A percentile compares a stretch with the other conserved stretches of the same genome.
Evolutionary conservation across 768 basidiomycete species (phyloP).

Genomic region (Coprinellus micaceus): DNA sequence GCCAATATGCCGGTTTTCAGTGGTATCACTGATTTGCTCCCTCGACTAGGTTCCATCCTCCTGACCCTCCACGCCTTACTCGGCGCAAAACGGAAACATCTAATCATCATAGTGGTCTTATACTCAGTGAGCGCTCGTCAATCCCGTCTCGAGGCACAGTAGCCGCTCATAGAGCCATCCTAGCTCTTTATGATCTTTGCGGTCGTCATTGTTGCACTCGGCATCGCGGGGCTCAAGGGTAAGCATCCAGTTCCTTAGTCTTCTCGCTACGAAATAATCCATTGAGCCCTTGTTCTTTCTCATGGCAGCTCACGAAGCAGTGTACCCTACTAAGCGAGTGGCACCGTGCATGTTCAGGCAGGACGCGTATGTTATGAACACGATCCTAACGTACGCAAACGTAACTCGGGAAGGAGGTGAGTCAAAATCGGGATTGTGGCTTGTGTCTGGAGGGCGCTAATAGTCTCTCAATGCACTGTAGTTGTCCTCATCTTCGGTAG

Average conservation of each 20-base stretch:
- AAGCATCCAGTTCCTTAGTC: neutral
- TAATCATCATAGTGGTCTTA: neutral
- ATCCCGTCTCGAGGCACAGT: no score
- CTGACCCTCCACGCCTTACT: neutral
- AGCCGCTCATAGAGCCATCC: neutral
- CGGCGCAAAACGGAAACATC: neutral
- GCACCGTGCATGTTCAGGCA: neutral
- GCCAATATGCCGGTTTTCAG: neutral
- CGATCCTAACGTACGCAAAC: neutral
- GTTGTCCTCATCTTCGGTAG: neutral
- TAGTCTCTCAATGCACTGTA: no score
- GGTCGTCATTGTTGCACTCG: neutral
- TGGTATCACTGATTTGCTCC: no score
- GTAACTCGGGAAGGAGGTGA: neutral
- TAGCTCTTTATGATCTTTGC: neutral
- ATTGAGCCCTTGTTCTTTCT: no score
- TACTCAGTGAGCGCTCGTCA: neutral
- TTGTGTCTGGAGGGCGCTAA: no score
- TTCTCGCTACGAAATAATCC: no score
- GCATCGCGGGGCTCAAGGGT: neutral
- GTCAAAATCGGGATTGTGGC: no score
- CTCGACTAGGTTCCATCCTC: neutral
- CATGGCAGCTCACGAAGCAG: no score
- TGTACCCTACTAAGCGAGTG: no score
- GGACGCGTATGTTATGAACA: neutral